These are phyloP conservation scores for Microascus cirrosus DNA, from an alignment of 2,329 filamentous ascomycete genomes.

Conservation along the genomic window DNA sequence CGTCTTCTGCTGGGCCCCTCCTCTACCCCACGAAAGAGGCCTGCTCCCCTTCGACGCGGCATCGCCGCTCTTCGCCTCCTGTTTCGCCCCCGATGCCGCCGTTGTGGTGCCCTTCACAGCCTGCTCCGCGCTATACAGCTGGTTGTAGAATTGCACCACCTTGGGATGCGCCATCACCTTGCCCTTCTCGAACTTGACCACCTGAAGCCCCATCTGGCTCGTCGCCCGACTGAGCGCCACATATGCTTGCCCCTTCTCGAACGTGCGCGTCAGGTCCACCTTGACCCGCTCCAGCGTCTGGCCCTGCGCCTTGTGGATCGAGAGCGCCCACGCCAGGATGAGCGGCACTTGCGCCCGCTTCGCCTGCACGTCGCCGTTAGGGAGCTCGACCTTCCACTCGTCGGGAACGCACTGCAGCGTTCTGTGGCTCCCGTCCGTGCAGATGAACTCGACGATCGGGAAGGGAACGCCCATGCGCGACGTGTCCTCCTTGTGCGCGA, in stretches of 20 bases:
- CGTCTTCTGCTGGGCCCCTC: no score
- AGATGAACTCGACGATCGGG: slow-evolving; percentile 75
- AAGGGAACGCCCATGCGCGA: slow-evolving; percentile 46
- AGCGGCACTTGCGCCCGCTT: slow-evolving; percentile 73
- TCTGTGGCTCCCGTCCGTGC: slow-evolving; percentile 63
- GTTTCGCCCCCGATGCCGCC: background rate
- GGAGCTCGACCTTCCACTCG: slow-evolving; percentile 94
- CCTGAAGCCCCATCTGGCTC: slow-evolving; percentile 75
- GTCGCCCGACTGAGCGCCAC: slow-evolving; percentile 92
- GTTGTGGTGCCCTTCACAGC: slow-evolving; percentile 12
- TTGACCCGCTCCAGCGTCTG: slow-evolving; percentile 91
- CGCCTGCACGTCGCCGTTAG: slow-evolving; percentile 86
- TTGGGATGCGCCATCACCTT: slow-evolving; percentile 92
- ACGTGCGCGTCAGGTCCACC: slow-evolving; percentile 83
- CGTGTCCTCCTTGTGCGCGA: slow-evolving; percentile 22
- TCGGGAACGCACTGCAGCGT: slow-evolving; percentile 55
- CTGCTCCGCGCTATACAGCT: slow-evolving; percentile 63
- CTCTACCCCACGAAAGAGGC: no score
- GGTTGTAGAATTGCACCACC: slow-evolving; percentile 76
- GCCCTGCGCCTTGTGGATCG: slow-evolving; percentile 95
- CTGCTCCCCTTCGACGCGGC: no score
- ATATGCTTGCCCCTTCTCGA: slow-evolving; percentile 96
- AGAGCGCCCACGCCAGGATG: slow-evolving; percentile 92
- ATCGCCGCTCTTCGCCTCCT: background rate
- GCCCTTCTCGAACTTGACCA: slow-evolving; percentile 73